Conservation (phyloP, 2,329 filamentous ascomycete genomes). For the Xenosphaeropsis pyriputrescens region DNA sequence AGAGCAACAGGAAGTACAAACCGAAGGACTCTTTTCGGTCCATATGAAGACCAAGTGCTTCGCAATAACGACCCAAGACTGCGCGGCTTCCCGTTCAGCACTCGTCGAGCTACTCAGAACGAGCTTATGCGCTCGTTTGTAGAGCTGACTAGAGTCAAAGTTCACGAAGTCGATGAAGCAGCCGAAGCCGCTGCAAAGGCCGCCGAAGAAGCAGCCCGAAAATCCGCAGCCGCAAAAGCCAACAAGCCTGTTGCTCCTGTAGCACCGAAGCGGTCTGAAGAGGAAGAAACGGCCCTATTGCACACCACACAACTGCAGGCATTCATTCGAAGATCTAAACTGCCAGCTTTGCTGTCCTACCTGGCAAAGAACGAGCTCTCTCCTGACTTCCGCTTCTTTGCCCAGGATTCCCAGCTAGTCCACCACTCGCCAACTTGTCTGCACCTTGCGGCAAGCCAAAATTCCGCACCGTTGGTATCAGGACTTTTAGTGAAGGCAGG, state of each 20-base stretch:
- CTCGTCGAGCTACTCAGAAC: conserved; percentile 77
- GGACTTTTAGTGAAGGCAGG: conserved; percentile 62
- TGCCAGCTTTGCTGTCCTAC: conserved; percentile 76
- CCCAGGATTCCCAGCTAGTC: conserved; percentile 47
- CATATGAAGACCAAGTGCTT: conserved; percentile 79
- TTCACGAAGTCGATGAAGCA: conserved; percentile 60
- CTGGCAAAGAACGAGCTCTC: conserved; percentile 60
- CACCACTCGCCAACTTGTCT: conserved; percentile 68
- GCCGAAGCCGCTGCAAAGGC: conserved; percentile 34
- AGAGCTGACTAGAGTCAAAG: conserved; percentile 81
- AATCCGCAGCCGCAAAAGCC: conserved; percentile 22
- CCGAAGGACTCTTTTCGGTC: conserved; percentile 73
- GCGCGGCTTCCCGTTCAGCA: conserved; percentile 85
- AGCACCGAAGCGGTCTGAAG: conserved; percentile 54
- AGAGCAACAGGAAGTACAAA: conserved; percentile 82
- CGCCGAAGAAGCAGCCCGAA: conserved; percentile 28
- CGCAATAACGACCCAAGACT: conserved; percentile 65
- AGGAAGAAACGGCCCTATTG: conserved; percentile 67
- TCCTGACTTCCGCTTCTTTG: conserved; percentile 62
- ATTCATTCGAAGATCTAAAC: conserved; percentile 76
- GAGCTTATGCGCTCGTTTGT: conserved; percentile 92
- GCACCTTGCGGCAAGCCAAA: conserved; percentile 73
- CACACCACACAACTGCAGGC: conserved; percentile 86
- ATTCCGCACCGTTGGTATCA: conserved; percentile 60
- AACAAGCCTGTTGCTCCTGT: conserved; percentile 29